Base-by-base conservation (phyloP, 2,329 filamentous ascomycete species). In the Diaporthe humulicola region DNA sequence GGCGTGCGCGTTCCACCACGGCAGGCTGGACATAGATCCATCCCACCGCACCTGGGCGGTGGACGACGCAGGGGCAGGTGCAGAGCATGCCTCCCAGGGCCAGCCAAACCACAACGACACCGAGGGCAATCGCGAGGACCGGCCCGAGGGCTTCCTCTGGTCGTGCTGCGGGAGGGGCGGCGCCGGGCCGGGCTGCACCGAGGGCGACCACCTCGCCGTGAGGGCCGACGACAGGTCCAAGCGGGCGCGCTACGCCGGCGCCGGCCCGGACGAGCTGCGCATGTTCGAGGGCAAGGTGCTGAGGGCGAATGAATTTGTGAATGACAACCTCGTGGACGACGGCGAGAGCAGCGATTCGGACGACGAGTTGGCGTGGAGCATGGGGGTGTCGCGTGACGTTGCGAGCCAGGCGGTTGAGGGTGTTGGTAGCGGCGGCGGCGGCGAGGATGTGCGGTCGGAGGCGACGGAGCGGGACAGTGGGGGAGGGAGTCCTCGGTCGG, bases 251-350 rank as follows among this genome's bases (percentile, higher is more conserved):
- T 28, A 28, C 52, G n/a, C 54, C 17, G 67, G 33, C 3, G 19
- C 36, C 15, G 67, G 52, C n/a, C 61, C 74, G 22, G 69, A 64
- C 15, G 30, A 15, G 14, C 25, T 61, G 58, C 58, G 74, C 14
- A 14, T 64, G 33, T 74, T 76, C 19, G 74, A 74, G 69, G 74
- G 73, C 9, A 64, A 64, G 69, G 52, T 74, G 8, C 58, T 76
- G 22, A 45, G 19, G 42, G 50, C 74, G 17, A 76, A 76, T 10
- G 72, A 74, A 61, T 76, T 76, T 12, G 69, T 76, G 10, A 76
- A 76, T n/a, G 61, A 76, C 19, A 25, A 57, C 19, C 61, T 70
- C 8, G 3, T 50, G 45, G 61, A 40, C 2, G 70, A 70, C 14
- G 57, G 40, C 36, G 61, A 66, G 22, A 36, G n/a, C 28, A 36